These are phyloP conservation scores for Penicillium sp. DNA, from an alignment of 2,329 filamentous ascomycete genomes.

Conservation along the genomic window DNA sequence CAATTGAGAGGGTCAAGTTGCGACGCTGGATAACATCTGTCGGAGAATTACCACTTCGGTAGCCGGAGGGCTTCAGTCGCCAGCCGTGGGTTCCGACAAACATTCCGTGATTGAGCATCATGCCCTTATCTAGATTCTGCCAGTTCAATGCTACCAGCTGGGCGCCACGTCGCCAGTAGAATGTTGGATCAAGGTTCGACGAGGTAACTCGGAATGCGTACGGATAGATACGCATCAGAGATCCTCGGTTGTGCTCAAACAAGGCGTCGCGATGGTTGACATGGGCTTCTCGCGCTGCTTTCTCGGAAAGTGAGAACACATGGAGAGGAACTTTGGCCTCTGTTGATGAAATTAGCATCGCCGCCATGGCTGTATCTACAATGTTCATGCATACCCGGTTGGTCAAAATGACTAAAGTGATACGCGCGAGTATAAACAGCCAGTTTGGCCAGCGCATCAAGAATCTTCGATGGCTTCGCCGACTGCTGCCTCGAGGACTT, in stretches of 20 bases:
- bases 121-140: conserved; percentile 85
- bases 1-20: conserved; percentile 67
- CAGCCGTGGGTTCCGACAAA: conserved; percentile 78
- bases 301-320: conserved; percentile 64
- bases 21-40: conserved; percentile 45
- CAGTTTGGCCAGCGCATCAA: conserved; percentile 67
- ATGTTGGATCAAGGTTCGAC: conserved; percentile 79
- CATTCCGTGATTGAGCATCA: conserved; percentile 96
- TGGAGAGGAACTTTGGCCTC: conserved; percentile 57
- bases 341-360: conserved; percentile 15
- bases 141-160: conserved; percentile 93
- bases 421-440: conserved; percentile 86
- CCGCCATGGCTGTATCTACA: background rate
- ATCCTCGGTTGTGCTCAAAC: conserved; percentile 78
- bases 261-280: conserved; percentile 55
- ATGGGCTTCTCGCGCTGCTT: conserved; percentile 64
- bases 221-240: conserved; percentile 84
- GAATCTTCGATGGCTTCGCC: conserved; percentile 60
- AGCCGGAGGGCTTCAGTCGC: conserved; percentile 78
- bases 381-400: conserved; percentile 54
- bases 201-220: conserved; percentile 77
- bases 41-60: conserved; percentile 49
- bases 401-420: conserved; percentile 70
- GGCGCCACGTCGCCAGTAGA: conserved; percentile 84
- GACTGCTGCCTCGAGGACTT: conserved; percentile 3